Evolutionary conservation across 1,284 basidiomycete genomes (phyloP).

Genomic region (Ceratorhiza oryzae-sativae): DNA sequence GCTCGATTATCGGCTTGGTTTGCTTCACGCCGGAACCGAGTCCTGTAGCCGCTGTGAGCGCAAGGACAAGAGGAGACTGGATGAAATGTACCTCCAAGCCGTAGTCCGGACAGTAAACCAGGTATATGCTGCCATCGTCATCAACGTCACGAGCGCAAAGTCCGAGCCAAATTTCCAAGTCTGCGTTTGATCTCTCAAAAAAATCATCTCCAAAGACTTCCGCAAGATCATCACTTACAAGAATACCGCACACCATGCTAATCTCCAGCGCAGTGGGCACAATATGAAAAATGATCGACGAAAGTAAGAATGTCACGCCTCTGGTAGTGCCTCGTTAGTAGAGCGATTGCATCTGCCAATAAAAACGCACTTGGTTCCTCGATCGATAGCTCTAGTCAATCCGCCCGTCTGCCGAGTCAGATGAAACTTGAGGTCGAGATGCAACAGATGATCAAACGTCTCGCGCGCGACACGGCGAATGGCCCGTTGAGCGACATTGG

Average conservation of each 20-base stretch:
- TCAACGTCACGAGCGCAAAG: slow-evolving; percentile 89
- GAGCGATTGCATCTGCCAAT: neutral
- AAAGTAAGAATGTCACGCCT: slow-evolving; percentile 95
- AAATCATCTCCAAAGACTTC: slow-evolving; percentile 21
- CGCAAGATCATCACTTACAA: slow-evolving; percentile 61
- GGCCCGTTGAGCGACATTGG: slow-evolving; percentile 93
- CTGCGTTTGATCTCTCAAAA: slow-evolving; percentile 55
- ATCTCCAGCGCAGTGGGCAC: slow-evolving; percentile 97
- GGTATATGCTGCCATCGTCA: slow-evolving; percentile 89
- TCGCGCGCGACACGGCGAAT: slow-evolving; percentile 92
- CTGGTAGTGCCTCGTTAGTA: slow-evolving; percentile 54
- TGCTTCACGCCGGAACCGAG: slow-evolving; percentile 91
- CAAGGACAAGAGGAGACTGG: neutral
- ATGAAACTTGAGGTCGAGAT: slow-evolving; percentile 93
- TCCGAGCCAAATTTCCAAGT: slow-evolving; percentile 98
- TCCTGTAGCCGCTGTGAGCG: slow-evolving; percentile 58
- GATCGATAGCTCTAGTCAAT: slow-evolving; percentile 93
- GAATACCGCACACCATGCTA: slow-evolving; percentile 94
- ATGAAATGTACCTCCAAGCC: slow-evolving; percentile 78
- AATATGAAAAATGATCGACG: slow-evolving; percentile 94
- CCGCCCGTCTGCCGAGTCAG: slow-evolving; percentile 94
- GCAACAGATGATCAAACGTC: slow-evolving; percentile 92
- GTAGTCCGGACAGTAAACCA: slow-evolving; percentile 98
- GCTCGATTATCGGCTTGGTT: slow-evolving; percentile 97
- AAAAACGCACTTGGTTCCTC: slow-evolving; percentile 86